Evolutionary conservation across 225 moss, liverwort and hornwort genomes (phyloP).

Genomic region (Anthoceros angustus): DNA sequence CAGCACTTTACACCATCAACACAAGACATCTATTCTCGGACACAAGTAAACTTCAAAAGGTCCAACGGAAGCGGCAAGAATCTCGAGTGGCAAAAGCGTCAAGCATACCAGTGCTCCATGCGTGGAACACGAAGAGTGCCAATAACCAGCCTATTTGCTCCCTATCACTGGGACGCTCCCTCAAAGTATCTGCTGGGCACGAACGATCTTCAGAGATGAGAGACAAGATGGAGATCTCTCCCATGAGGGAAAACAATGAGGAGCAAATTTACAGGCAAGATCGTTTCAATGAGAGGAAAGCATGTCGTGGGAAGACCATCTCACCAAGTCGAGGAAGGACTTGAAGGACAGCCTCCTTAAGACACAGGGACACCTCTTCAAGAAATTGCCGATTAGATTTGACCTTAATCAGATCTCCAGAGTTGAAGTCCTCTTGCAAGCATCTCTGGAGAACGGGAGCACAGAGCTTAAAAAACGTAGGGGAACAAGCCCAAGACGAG

Average conservation of each 20-base stretch:
- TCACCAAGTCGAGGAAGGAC: conserved; percentile 70
- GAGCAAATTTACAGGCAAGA: background rate
- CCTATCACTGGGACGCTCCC: conserved; percentile 60
- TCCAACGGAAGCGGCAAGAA: background rate
- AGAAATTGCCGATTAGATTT: conserved; percentile 55
- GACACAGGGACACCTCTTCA: conserved; percentile 47
- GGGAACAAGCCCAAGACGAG: background rate
- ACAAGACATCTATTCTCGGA: background rate
- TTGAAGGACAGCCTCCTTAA: conserved; percentile 51
- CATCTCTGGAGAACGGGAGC: conserved; percentile 45
- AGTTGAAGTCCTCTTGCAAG: conserved; percentile 76
- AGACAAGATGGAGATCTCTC: background rate
- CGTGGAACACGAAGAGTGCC: conserved; percentile 59
- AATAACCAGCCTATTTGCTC: conserved; percentile 54
- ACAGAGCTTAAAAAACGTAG: background rate
- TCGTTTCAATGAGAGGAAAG: background rate
- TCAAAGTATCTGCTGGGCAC: conserved; percentile 41
- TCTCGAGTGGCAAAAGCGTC: no score
- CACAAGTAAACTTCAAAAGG: background rate
- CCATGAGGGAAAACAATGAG: background rate
- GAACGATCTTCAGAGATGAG: conserved; percentile 11
- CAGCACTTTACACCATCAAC: background rate
- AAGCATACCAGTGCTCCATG: conserved; percentile 71
- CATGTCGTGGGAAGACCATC: background rate
- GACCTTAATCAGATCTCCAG: conserved; percentile 59